A percentile compares a stretch with the other conserved stretches of the same genome.
Conservation (phyloP, 73 alveolate genomes). For the Paramecium sonneborni region DNA sequence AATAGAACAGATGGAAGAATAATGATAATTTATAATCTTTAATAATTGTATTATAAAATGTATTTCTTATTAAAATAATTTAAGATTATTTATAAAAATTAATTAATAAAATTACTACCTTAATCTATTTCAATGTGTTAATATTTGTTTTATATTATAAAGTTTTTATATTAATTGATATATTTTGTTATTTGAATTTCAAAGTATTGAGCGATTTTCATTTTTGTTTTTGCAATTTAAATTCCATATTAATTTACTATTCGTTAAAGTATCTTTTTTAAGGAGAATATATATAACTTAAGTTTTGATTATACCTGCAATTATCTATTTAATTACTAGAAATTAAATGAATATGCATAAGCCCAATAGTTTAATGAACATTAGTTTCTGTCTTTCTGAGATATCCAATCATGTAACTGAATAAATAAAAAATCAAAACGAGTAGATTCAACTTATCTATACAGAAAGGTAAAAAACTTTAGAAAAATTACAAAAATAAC, state of each 20-base stretch:
- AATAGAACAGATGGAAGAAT: slow-evolving; percentile 13
- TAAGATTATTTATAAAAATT: neutral
- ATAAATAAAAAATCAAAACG: neutral
- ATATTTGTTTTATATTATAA: neutral
- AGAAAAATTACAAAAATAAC: neutral
- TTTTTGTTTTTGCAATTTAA: neutral
- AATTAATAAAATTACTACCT: neutral
- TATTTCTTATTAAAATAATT: neutral
- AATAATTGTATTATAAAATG: neutral
- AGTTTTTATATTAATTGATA: neutral
- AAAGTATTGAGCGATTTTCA: too few relatives aligned
- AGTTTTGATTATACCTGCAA: neutral
- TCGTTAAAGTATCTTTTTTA: neutral
- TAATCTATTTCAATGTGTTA: neutral
- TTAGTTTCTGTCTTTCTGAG: neutral
- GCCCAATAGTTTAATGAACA: neutral
- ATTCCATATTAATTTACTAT: neutral
- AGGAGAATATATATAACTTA: neutral
- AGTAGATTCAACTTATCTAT: neutral
- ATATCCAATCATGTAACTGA: neutral
- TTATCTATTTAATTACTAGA: neutral
- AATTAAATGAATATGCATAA: neutral
- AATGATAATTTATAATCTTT: neutral
- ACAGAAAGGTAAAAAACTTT: neutral
- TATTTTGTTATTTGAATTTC: neutral